Percentiles rank a stretch among this genome's conserved stretches.
These are phyloP conservation scores for Barnettozyma vustinii DNA, from an alignment of 805 yeast genomes.

Conservation along the genomic window DNA sequence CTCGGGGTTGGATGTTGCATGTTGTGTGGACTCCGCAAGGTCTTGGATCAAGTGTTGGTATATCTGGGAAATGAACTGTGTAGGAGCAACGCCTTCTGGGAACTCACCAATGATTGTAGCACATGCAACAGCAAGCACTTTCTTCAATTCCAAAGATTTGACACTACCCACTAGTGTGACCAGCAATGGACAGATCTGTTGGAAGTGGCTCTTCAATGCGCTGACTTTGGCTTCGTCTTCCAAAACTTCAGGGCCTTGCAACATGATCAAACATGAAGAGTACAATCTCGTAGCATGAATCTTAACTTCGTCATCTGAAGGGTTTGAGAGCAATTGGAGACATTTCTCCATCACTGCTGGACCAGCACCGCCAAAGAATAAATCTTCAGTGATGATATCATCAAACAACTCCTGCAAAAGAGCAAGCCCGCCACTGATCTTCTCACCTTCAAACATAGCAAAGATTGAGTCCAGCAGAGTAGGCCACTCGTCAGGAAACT, in stretches of 20 bases:
- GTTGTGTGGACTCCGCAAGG: slow-evolving; percentile 8
- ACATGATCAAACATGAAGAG: slow-evolving; percentile 45
- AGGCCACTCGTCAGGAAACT: slow-evolving; percentile 97
- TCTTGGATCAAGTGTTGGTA: slow-evolving; percentile 10
- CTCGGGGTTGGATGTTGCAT: background rate
- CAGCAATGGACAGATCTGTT: slow-evolving; percentile 12
- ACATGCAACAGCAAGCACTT: slow-evolving; percentile 15
- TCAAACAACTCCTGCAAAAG: slow-evolving; percentile 75
- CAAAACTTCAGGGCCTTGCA: slow-evolving; percentile 46
- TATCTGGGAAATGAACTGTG: slow-evolving; percentile 8
- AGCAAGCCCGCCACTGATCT: slow-evolving; percentile 22
- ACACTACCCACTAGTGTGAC: slow-evolving; percentile 12
- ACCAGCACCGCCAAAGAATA: slow-evolving; percentile 76
- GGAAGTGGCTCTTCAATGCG: slow-evolving; percentile 18
- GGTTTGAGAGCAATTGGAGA: slow-evolving; percentile 26
- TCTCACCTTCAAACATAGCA: slow-evolving; percentile 21
- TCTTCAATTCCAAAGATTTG: slow-evolving; percentile 11
- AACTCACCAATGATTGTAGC: slow-evolving; percentile 19
- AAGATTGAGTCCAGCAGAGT: slow-evolving; percentile 48
- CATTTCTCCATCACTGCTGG: slow-evolving; percentile 46
- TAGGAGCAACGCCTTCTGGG: slow-evolving; percentile 19
- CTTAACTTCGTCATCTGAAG: slow-evolving; percentile 34
- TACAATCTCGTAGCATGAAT: slow-evolving; percentile 47
- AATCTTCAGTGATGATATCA: slow-evolving; percentile 80
- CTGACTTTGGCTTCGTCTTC: slow-evolving; percentile 32